Evolutionary conservation across 2,329 filamentous ascomycete species (phyloP), one percentile per base, ranked within the genome.

Genomic region (Clonostachys rhizophaga): DNA sequence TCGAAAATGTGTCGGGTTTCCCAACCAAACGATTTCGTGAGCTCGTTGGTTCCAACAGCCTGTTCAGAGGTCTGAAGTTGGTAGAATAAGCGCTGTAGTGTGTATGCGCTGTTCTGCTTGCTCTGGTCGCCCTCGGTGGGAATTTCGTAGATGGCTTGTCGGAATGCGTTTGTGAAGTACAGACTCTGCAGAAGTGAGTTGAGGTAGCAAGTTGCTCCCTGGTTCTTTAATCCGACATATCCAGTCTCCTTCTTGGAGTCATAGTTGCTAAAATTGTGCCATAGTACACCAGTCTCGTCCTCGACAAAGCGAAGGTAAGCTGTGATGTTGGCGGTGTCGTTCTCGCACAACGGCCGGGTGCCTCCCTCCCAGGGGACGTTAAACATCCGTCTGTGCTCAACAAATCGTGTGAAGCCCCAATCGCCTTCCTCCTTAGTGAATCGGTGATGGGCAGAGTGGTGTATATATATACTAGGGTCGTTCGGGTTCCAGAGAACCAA

Each of bases 191-290:
- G 72, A 7, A 94, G 78, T 8, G 89, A 92, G 65, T 94, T 94
- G 43, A 94, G 74, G 63, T 94, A 94, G 68, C 89, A 94, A 2
- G 89, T 94, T 44, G 94, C 94, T 53, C 94, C 94, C 67, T 97
- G 94, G 60, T 99, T 99, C 67, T 94, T 94, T 46, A 99, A 74
- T 4, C 94, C 94, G 40, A 99, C 94, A 72, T 91, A 97, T 48
- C 94, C 94, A 0, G 94, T 99, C 69, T 96, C 91, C 64, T 94
- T 95, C 72, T 97, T 99, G n/a, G 94, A 97, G 64, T 99, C 91
- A 65, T 99, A 99, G 69, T 92, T 91, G 63, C 83, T 77, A 65
- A 95, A 92, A 68, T 89, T 94, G 69, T 95, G 89, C 89, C 89
- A 95, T 49, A 95, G 64, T 5, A 94, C 89, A 47, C 89, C 89